Conservation (phyloP, 139 green algal species). For the Yamagishiella unicocca region DNA sequence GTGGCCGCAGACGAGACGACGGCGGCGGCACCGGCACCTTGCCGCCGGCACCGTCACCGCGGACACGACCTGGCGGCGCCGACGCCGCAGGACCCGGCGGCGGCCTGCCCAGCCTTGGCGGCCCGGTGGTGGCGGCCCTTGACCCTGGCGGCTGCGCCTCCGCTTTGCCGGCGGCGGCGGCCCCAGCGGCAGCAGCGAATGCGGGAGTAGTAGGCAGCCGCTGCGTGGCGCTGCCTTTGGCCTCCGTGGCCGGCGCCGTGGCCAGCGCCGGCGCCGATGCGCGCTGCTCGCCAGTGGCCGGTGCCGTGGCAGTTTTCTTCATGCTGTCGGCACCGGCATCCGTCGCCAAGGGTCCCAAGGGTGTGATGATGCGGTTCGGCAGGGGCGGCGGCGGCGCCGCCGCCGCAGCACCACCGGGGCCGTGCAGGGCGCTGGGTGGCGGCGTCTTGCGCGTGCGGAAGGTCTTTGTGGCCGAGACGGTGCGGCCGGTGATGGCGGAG, state of each 20-base stretch:
- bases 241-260: neutral
- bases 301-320: too few relatives aligned
- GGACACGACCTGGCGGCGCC: neutral
- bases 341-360: too few relatives aligned
- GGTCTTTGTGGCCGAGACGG: conserved; percentile 12
- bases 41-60: neutral
- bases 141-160: neutral
- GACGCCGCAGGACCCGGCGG: neutral
- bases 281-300: too few relatives aligned
- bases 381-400: too few relatives aligned
- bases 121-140: neutral
- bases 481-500: neutral
- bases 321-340: too few relatives aligned
- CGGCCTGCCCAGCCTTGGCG: neutral
- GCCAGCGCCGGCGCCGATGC: neutral
- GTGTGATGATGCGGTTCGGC: too few relatives aligned
- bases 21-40: neutral
- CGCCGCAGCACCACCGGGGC: too few relatives aligned
- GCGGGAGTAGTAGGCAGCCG: too few relatives aligned
- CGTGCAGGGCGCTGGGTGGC: too few relatives aligned
- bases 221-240: neutral
- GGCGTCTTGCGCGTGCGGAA: conserved; percentile 21
- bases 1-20: neutral
- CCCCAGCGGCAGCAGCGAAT: neutral
- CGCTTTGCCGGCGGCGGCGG: neutral